Evolutionary conservation across 345 rosid genomes (phyloP).

Genomic region (Salix viminalis): DNA sequence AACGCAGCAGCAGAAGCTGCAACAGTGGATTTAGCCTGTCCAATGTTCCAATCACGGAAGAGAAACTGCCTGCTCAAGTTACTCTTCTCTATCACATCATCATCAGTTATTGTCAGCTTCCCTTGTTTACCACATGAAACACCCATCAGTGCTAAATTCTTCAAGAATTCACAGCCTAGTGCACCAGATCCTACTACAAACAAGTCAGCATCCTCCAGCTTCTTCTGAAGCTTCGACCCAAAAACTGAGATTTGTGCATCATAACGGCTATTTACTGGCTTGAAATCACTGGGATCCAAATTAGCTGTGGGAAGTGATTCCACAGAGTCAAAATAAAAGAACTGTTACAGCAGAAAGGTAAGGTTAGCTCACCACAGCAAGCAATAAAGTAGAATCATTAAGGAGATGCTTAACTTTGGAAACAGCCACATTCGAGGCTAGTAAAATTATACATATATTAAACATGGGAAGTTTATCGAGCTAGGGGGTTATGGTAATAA

Average conservation of each 20-base stretch:
- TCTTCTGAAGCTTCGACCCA: conserved; percentile 89
- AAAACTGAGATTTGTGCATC: conserved; percentile 99
- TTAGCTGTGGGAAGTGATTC: conserved; percentile 86
- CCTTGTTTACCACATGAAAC: conserved; percentile 81
- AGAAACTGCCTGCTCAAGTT: conserved; percentile 98
- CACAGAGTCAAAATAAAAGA: conserved; percentile 92
- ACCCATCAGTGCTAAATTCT: conserved; percentile 94
- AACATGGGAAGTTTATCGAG: neutral
- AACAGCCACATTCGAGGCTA: neutral
- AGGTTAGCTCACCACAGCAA: conserved; percentile 4
- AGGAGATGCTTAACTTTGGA: neutral
- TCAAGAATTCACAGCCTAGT: conserved; percentile 93
- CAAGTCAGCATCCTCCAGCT: conserved; percentile 76
- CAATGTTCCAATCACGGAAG: conserved; percentile 98
- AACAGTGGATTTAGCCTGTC: conserved; percentile 97
- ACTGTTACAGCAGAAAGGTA: conserved; percentile 42
- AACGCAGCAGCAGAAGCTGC: conserved; percentile 88
- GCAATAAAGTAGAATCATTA: conserved; percentile 6
- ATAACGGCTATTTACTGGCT: conserved; percentile 72
- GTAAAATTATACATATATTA: neutral
- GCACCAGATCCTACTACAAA: conserved; percentile 97
- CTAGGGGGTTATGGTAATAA: neutral
- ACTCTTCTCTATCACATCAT: conserved; percentile 98
- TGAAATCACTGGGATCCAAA: conserved; percentile 60
- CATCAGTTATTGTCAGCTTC: conserved; percentile 90